Evolutionary conservation across 1,284 basidiomycete genomes (phyloP).

Genomic region (Fomes fomentarius): DNA sequence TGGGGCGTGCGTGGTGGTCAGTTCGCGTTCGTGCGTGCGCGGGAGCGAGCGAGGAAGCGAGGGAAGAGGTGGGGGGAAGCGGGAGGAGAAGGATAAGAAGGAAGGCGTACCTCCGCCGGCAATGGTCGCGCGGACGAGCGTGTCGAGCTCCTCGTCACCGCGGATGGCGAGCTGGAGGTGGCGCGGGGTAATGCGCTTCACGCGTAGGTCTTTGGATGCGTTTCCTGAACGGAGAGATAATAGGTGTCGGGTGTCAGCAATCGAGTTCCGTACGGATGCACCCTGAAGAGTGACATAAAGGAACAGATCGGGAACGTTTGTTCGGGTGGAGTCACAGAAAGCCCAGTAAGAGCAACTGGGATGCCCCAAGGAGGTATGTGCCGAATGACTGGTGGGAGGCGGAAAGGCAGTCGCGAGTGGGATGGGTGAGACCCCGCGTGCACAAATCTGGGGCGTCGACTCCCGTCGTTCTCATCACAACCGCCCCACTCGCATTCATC

Average conservation of each 20-base stretch:
- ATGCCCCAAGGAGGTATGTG: too few relatives aligned
- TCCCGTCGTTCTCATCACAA: too few relatives aligned
- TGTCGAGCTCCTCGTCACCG: slow-evolving; percentile 92
- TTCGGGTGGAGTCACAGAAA: too few relatives aligned
- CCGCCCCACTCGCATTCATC: too few relatives aligned
- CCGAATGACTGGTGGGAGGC: too few relatives aligned
- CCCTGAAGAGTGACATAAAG: neutral
- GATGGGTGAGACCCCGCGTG: too few relatives aligned
- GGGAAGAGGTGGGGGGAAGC: slow-evolving; percentile 20
- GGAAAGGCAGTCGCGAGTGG: too few relatives aligned
- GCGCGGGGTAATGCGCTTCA: slow-evolving; percentile 96
- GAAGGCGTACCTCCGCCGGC: slow-evolving; percentile 61
- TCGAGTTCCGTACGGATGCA: neutral
- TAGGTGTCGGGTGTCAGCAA: neutral
- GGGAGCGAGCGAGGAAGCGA: neutral
- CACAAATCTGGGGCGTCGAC: too few relatives aligned
- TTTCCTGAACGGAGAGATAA: slow-evolving; percentile 70
- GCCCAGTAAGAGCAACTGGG: too few relatives aligned
- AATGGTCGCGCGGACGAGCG: slow-evolving; percentile 61
- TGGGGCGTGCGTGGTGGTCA: neutral
- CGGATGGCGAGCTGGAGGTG: slow-evolving; percentile 94
- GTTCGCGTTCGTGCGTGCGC: neutral
- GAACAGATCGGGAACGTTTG: too few relatives aligned
- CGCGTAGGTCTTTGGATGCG: slow-evolving; percentile 93
- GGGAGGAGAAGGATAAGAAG: slow-evolving; percentile 26